Evolutionary conservation across 1,284 basidiomycete species (phyloP).

Genomic region (Entoloma clypeatum): DNA sequence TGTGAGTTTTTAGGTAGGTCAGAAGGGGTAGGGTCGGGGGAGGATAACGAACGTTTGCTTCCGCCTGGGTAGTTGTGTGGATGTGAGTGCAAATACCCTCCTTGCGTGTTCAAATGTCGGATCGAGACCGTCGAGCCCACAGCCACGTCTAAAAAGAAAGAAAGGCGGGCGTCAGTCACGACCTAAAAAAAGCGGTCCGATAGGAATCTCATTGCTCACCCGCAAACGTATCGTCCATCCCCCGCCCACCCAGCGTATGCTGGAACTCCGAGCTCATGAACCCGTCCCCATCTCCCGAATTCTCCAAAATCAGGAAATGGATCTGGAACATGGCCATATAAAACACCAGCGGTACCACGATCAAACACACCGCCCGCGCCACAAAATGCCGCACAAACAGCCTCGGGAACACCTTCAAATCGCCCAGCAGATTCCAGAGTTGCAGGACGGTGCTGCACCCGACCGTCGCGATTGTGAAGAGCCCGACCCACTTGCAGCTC

Average conservation of each 20-base stretch:
- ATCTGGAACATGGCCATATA: slow-evolving; percentile 97
- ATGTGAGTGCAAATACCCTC: slow-evolving; percentile 97
- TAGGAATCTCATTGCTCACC: slow-evolving; percentile 42
- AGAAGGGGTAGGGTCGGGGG: neutral
- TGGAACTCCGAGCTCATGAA: slow-evolving; percentile 99
- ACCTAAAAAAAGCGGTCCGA: neutral
- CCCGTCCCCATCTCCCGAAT: slow-evolving; percentile 93
- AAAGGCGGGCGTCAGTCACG: slow-evolving; percentile 6
- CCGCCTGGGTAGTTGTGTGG: slow-evolving; percentile 84
- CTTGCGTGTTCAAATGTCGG: slow-evolving; percentile 94
- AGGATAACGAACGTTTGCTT: slow-evolving; percentile 65
- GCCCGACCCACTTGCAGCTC: slow-evolving; percentile 97
- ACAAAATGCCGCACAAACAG: slow-evolving; percentile 82
- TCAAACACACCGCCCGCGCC: slow-evolving; percentile 87
- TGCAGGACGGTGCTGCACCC: slow-evolving; percentile 84
- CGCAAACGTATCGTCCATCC: slow-evolving; percentile 91
- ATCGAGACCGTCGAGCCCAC: slow-evolving; percentile 83
- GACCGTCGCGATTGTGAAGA: slow-evolving; percentile 97
- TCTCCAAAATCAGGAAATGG: slow-evolving; percentile 87
- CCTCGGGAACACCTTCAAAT: slow-evolving; percentile 74
- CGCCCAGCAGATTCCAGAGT: slow-evolving; percentile 89
- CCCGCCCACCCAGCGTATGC: slow-evolving; percentile 88
- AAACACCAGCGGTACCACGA: slow-evolving; percentile 79
- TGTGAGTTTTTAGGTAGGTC: slow-evolving; percentile 26
- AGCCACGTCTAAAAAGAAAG: slow-evolving; percentile 62